A percentile compares a stretch with the other conserved stretches of the same genome.
Evolutionary conservation across 2,329 filamentous ascomycete genomes (phyloP).

Genomic region (Pseudogymnoascus sp.): DNA sequence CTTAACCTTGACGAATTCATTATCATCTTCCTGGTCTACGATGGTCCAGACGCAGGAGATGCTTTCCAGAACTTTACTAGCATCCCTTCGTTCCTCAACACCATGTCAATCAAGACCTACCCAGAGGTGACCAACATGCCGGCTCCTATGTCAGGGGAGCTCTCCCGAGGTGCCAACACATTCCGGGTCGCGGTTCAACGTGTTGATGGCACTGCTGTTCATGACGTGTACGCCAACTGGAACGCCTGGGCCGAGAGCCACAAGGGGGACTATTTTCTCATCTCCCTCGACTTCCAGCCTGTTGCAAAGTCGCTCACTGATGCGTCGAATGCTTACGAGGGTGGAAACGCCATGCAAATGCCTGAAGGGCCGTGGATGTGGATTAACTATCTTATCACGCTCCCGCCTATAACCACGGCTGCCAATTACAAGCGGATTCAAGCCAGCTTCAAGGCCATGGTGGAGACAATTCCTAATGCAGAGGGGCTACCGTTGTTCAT

Average conservation of each 20-base stretch:
- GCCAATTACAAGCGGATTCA: constrained; percentile 23
- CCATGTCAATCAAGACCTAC: constrained; percentile 24
- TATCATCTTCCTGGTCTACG: constrained; percentile 30
- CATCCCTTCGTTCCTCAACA: constrained; percentile 26
- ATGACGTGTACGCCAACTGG: constrained; percentile 19
- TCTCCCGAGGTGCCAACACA: constrained; percentile 27
- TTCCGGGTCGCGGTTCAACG: constrained; percentile 29
- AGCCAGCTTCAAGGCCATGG: constrained; percentile 26
- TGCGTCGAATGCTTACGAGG: constrained; percentile 25
- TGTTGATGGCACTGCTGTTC: constrained; percentile 15
- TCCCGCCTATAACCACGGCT: constrained; percentile 20
- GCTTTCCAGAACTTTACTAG: constrained; percentile 28
- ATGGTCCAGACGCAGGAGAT: constrained; percentile 26
- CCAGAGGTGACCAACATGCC: constrained; percentile 29
- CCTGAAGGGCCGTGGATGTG: constrained; percentile 29
- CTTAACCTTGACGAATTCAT: constrained; percentile 28
- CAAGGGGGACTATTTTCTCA: constrained; percentile 25
- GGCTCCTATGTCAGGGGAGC: constrained; percentile 23
- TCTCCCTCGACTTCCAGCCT: constrained; percentile 24
- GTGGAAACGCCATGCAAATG: constrained; percentile 29
- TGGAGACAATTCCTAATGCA: constrained; percentile 22
- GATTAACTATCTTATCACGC: constrained; percentile 25
- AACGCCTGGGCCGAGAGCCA: constrained; percentile 24
- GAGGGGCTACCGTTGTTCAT: constrained; percentile 25
- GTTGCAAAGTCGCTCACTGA: constrained; percentile 26